Evolutionary conservation across 2,329 filamentous ascomycete species (phyloP).

Genomic region (Coccinonectria pachysandricola): DNA sequence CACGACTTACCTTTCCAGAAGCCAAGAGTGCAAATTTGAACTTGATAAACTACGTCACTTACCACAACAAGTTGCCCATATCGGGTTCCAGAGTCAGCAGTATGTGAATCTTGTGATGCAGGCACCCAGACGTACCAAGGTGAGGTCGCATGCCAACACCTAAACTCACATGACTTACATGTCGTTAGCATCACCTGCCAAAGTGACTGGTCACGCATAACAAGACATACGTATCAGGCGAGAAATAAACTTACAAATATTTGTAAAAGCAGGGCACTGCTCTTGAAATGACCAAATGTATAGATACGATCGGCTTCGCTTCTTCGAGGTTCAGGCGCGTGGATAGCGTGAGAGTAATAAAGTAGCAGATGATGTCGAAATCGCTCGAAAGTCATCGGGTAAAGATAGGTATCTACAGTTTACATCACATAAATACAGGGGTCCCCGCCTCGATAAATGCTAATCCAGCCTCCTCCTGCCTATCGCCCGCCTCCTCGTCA

Average conservation of each 20-base stretch:
- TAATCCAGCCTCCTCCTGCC: conserved; percentile 32
- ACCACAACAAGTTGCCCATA: too few relatives aligned
- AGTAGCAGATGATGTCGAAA: too few relatives aligned
- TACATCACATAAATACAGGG: conserved; percentile 30
- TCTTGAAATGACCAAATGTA: conserved; percentile 13
- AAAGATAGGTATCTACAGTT: conserved; percentile 29
- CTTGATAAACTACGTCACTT: too few relatives aligned
- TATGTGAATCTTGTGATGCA: conserved; percentile 13
- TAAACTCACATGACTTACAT: conserved; percentile 16
- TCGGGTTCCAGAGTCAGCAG: too few relatives aligned
- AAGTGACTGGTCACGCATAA: conserved; percentile 12
- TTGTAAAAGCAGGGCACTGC: conserved; percentile 13
- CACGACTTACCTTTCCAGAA: too few relatives aligned
- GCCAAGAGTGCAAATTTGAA: too few relatives aligned
- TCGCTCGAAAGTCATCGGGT: too few relatives aligned
- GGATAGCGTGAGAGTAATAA: too few relatives aligned
- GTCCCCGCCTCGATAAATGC: conserved; percentile 20
- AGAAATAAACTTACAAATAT: conserved; percentile 11
- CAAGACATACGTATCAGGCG: conserved; percentile 15
- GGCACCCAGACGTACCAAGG: conserved; percentile 3
- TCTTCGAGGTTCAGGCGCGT: too few relatives aligned
- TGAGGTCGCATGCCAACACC: conserved; percentile 16
- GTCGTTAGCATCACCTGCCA: conserved; percentile 14
- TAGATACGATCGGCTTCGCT: conserved; percentile 4
- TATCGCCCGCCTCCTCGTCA: conserved; percentile 29